Conservation (phyloP, 1,284 basidiomycete species). For the Ceratobasidium theobromae region DNA sequence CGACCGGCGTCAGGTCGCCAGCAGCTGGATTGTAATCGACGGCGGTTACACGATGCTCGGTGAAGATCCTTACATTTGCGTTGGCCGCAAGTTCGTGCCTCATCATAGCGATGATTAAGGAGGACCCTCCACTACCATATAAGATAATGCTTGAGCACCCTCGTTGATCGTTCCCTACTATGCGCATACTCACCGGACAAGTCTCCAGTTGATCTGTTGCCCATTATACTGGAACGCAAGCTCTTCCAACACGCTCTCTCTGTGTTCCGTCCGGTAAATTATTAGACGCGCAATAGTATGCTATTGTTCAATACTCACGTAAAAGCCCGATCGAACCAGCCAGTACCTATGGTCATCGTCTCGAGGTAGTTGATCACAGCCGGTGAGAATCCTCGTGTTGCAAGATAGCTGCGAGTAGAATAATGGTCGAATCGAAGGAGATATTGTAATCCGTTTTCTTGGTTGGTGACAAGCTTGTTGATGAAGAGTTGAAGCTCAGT, state of each 20-base stretch:
- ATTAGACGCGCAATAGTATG: too few relatives aligned
- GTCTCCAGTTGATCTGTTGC: not conserved
- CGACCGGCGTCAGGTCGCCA: slow-evolving; percentile 37
- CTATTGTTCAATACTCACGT: not conserved
- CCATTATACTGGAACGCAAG: not conserved
- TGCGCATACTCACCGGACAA: slow-evolving; percentile 2
- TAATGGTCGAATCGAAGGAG: not conserved
- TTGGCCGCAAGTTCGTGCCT: slow-evolving; percentile 39
- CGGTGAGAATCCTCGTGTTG: not conserved
- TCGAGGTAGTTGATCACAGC: slow-evolving; percentile 1
- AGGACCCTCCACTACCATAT: not conserved
- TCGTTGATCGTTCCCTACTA: too few relatives aligned
- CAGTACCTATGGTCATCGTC: not conserved
- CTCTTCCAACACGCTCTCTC: slow-evolving; percentile 3
- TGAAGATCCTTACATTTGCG: not conserved
- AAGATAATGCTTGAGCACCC: not conserved
- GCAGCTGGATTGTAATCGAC: slow-evolving; percentile 39
- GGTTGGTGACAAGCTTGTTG: not conserved
- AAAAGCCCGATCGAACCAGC: slow-evolving; percentile 16
- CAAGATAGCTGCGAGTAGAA: slow-evolving; percentile 6
- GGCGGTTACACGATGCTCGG: slow-evolving; percentile 30
- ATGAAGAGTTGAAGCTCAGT: not conserved
- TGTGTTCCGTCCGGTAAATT: not conserved
- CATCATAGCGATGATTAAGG: slow-evolving; percentile 39
- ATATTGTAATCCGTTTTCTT: not conserved